Evolutionary conservation across 2,329 filamentous ascomycete species (phyloP), one percentile per base, ranked within the genome.

Genomic region (Pyricularia sp.): DNA sequence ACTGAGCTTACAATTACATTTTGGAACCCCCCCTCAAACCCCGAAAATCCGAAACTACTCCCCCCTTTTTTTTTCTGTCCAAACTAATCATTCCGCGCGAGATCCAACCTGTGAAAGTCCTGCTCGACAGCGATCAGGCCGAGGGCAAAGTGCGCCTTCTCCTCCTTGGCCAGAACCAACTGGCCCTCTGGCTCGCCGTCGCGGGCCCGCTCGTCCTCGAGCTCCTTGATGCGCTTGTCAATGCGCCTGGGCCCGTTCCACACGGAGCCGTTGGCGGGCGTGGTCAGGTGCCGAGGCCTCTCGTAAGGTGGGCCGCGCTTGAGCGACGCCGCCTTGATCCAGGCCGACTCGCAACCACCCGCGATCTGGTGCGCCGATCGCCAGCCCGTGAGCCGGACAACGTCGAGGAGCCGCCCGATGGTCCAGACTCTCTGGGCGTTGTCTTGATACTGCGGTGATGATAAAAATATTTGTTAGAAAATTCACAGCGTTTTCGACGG

Each of bases 301-400:
- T 81, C 78, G 76, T 97, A 97, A 0, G 88, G 88, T 4, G 93
- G 93, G 0, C 93, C 94, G 64, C 88, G 85, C 0, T 92, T 92
- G 73, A 91, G 82, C 71, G 89, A 85, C 3, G 87, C 90, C 0
- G 91, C 89, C 75, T 90, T 92, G 70, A 86, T 84, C 95, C 95
- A 99, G 0, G 88, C 86, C 2, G 88, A 90, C 78, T 98, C 94
- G 77, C 93, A 97, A 1, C 93, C 93, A 66, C 87, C 84, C 0
- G 92, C 92, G 71, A 97, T 94, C 59, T 93, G 88, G 42, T 88
- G 86, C 1, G 93, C 91, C 1, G 91, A 93, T 74, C 93, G 90
- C 91, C 93, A 97, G 0, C 95, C 95, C 0, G 93, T 97, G 9
- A 95, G 83, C 1, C 89, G 87, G 2, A 91, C 87, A 58, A 97